phyloP scores from a whole-genome alignment of 1,139 yeast species.

The Suhomyces kunorum region DNA sequence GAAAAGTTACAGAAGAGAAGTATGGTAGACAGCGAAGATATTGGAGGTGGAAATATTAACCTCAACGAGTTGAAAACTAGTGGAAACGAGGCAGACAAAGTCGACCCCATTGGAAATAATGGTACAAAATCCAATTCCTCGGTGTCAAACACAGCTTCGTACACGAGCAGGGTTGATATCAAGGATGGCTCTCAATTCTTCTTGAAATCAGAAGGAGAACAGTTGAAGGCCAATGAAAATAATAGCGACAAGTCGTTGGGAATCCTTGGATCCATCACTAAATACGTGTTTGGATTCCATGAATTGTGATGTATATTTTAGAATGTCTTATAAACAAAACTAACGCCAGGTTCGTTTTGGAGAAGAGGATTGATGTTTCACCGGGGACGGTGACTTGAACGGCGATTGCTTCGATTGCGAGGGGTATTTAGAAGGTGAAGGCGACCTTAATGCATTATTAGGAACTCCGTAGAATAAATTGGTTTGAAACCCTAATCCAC shows the following conservation, averaged over 20 bases:
- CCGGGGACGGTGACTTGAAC: conserved; percentile 16
- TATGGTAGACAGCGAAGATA: conserved; percentile 53
- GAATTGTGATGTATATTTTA: conserved; percentile 31
- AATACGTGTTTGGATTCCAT: conserved; percentile 48
- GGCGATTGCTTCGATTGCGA: conserved; percentile 11
- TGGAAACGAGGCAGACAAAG: conserved; percentile 2
- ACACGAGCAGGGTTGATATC: conserved; percentile 35
- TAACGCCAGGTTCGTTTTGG: conserved; percentile 10
- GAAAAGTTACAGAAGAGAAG: conserved; percentile 64
- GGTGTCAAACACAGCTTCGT: conserved; percentile 10
- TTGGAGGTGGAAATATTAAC: conserved; percentile 45
- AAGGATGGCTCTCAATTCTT: conserved; percentile 46
- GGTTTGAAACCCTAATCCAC: conserved; percentile 4
- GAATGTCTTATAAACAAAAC: conserved; percentile 2
- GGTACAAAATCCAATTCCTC: conserved; percentile 1
- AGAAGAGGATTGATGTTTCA: conserved; percentile 13
- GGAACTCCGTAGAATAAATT: conserved; percentile 6
- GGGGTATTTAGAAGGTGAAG: conserved; percentile 15
- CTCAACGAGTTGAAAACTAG: conserved; percentile 10
- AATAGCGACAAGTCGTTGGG: conserved; percentile 36
- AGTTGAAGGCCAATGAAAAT: conserved; percentile 14
- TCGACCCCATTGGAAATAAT: conserved; percentile 2
- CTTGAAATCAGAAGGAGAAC: conserved; percentile 28
- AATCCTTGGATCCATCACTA: conserved; percentile 35
- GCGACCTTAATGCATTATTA: conserved; percentile 11